phyloP scores from a whole-genome alignment of 176 grass and related monocot genomes.

The Saccharum spontaneum region DNA sequence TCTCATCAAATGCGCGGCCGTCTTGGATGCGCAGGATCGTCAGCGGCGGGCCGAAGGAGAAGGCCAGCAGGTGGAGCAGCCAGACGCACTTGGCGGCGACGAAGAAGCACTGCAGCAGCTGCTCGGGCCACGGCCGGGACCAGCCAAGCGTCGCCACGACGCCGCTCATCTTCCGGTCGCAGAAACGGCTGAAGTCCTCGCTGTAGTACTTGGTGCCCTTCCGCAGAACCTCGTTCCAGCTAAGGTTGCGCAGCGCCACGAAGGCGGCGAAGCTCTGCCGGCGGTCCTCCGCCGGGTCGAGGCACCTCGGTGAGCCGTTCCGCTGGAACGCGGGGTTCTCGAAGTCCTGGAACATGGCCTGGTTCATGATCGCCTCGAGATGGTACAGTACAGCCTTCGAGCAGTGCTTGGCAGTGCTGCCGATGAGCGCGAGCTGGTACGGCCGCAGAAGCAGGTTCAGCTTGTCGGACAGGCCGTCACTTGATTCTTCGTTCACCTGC shows the following conservation, averaged over 20 bases:
- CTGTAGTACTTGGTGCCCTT: slow-evolving; percentile 89
- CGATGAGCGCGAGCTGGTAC: slow-evolving; percentile 34
- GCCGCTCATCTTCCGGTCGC: slow-evolving; percentile 88
- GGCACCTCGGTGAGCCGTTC: slow-evolving; percentile 51
- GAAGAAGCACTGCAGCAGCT: slow-evolving; percentile 86
- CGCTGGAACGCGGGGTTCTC: slow-evolving; percentile 73
- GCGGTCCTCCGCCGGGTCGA: slow-evolving; percentile 58
- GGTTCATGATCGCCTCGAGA: slow-evolving; percentile 73
- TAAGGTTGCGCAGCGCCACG: slow-evolving; percentile 72
- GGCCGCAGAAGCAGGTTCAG: slow-evolving; percentile 63
- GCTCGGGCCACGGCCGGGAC: slow-evolving; percentile 81
- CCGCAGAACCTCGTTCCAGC: slow-evolving; percentile 87
- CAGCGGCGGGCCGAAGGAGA: slow-evolving; percentile 74
- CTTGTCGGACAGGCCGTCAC: slow-evolving; percentile 54
- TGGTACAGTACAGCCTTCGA: slow-evolving; percentile 69
- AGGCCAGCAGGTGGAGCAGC: slow-evolving; percentile 83
- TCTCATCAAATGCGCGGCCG: slow-evolving; percentile 47
- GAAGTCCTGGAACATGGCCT: slow-evolving; percentile 78
- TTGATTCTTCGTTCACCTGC: slow-evolving; percentile 47
- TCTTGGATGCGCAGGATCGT: slow-evolving; percentile 59
- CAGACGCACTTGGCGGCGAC: slow-evolving; percentile 84
- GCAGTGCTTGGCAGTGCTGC: slow-evolving; percentile 20
- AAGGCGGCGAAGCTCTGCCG: slow-evolving; percentile 65
- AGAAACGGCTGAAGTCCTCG: slow-evolving; percentile 82
- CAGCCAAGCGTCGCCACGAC: slow-evolving; percentile 64